phyloP scores from a whole-genome alignment of 495 filamentous ascomycete genomes.

The Trichoderma gamsii region DNA sequence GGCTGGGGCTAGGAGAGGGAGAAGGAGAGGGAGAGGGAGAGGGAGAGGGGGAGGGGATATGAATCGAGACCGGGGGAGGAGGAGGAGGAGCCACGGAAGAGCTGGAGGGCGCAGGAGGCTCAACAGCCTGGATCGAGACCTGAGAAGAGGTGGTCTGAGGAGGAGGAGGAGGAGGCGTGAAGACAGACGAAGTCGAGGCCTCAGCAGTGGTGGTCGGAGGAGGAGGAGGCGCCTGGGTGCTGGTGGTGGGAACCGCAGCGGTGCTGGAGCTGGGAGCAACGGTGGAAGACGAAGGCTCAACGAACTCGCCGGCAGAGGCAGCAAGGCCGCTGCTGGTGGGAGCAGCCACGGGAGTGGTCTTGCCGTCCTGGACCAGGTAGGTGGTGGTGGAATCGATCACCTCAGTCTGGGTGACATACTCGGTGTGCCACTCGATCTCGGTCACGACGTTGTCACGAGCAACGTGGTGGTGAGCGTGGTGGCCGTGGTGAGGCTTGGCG shows the following conservation, averaged over 20 bases:
- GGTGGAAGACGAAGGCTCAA: conserved; percentile 27
- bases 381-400: conserved; percentile 39
- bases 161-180: conserved; percentile 20
- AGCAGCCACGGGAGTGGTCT: conserved; percentile 19
- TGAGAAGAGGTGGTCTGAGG: conserved; percentile 16
- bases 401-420: conserved; percentile 43
- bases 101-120: neutral
- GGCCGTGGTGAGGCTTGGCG: conserved; percentile 42
- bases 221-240: conserved; percentile 18
- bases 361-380: conserved; percentile 30
- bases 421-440: conserved; percentile 42
- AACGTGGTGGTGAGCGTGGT: conserved; percentile 26
- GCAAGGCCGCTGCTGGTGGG: conserved; percentile 20
- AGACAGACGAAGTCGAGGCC: conserved; percentile 19
- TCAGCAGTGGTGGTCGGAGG: conserved; percentile 16
- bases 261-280: neutral
- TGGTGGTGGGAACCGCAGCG: neutral
- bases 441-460: conserved; percentile 40
- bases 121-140: conserved; percentile 10
- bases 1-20: neutral
- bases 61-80: conserved; percentile 19
- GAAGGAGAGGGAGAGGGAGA: conserved; percentile 4
- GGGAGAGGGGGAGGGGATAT: too few relatives aligned
- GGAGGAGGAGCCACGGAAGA: conserved; percentile 13
- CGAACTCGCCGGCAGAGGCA: conserved; percentile 32